Conservation (phyloP, 176 grass and related monocot species). For the Bothriochloa decipiens region DNA sequence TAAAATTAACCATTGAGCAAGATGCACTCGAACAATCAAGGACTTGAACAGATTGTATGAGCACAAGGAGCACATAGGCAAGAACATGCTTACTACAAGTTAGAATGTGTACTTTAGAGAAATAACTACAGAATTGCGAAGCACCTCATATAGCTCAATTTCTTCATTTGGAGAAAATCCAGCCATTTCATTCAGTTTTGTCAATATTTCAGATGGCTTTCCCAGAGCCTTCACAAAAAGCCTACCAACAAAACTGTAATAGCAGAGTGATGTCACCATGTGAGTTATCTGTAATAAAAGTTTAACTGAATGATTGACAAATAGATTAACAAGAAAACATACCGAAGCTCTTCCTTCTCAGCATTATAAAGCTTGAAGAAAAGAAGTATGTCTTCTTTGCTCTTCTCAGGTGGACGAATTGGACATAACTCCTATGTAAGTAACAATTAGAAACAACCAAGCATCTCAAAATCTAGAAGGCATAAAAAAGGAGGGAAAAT, state of each 20-base stretch:
- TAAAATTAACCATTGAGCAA: not conserved
- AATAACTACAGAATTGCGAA: constrained; percentile 20
- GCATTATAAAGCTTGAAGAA: constrained; percentile 95
- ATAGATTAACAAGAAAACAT: constrained; percentile 38
- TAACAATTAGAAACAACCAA: constrained; percentile 34
- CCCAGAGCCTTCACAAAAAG: constrained; percentile 85
- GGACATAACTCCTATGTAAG: constrained; percentile 65
- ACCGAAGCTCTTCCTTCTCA: constrained; percentile 93
- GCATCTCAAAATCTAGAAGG: constrained; percentile 14
- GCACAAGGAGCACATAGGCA: constrained; percentile 16
- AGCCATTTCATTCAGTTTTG: constrained; percentile 83
- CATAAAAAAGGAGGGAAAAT: constrained; percentile 28
- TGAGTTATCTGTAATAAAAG: constrained; percentile 24
- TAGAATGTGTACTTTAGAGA: not conserved
- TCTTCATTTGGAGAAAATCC: constrained; percentile 88
- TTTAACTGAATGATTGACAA: constrained; percentile 8
- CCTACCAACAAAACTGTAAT: constrained; percentile 80
- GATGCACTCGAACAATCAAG: constrained; percentile 9
- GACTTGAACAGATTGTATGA: constrained; percentile 10
- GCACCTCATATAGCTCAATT: constrained; percentile 88
- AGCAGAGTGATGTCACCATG: constrained; percentile 35
- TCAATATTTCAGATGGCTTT: constrained; percentile 82
- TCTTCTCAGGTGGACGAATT: constrained; percentile 81
- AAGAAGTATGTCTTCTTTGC: constrained; percentile 93
- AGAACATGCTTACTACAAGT: not conserved